These are phyloP conservation scores for Peziza echinospora DNA, from an alignment of 495 filamentous ascomycete genomes.

Conservation along the genomic window DNA sequence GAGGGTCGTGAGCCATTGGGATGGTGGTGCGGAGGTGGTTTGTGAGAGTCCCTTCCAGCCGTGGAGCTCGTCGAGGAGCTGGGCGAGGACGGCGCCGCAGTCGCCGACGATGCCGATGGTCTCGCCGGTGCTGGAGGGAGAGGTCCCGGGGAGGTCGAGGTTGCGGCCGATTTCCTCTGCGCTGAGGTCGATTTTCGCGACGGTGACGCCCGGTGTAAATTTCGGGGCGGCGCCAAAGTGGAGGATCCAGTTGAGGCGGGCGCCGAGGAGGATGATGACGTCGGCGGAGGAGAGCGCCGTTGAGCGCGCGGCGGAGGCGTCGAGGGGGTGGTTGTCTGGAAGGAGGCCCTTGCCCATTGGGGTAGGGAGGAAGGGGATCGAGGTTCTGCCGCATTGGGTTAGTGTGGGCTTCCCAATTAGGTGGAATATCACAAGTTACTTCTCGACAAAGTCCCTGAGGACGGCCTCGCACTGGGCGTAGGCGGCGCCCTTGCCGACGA, in stretches of 20 bases:
- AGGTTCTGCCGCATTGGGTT: too few species aligned
- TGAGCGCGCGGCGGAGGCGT: slow-evolving; percentile 35
- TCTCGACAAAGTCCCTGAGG: slow-evolving; percentile 30
- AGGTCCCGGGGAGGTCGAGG: slow-evolving; percentile 21
- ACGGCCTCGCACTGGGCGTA: slow-evolving; percentile 32
- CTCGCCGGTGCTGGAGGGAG: slow-evolving; percentile 33
- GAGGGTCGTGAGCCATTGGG: not conserved
- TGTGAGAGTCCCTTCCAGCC: not conserved
- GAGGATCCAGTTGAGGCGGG: slow-evolving; percentile 43
- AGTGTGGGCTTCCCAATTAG: too few species aligned
- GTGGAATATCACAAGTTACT: too few species aligned
- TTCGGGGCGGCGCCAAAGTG: slow-evolving; percentile 40
- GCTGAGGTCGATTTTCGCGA: slow-evolving; percentile 40
- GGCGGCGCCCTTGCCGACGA: slow-evolving; percentile 41
- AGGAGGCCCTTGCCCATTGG: slow-evolving; percentile 45
- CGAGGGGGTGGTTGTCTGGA: slow-evolving; percentile 33
- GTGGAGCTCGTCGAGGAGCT: slow-evolving; percentile 19
- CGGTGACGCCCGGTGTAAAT: slow-evolving; percentile 30
- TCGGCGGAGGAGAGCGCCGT: slow-evolving; percentile 35
- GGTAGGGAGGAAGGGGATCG: slow-evolving; percentile 38
- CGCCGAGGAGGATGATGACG: slow-evolving; percentile 37
- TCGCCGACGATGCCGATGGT: slow-evolving; percentile 26
- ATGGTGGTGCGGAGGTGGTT: slow-evolving; percentile 16
- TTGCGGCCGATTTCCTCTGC: slow-evolving; percentile 36
- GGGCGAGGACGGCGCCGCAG: slow-evolving; percentile 9